These are phyloP conservation scores for Gentiana dahurica DNA, from an alignment of 257 asterid genomes.

Conservation along the genomic window DNA sequence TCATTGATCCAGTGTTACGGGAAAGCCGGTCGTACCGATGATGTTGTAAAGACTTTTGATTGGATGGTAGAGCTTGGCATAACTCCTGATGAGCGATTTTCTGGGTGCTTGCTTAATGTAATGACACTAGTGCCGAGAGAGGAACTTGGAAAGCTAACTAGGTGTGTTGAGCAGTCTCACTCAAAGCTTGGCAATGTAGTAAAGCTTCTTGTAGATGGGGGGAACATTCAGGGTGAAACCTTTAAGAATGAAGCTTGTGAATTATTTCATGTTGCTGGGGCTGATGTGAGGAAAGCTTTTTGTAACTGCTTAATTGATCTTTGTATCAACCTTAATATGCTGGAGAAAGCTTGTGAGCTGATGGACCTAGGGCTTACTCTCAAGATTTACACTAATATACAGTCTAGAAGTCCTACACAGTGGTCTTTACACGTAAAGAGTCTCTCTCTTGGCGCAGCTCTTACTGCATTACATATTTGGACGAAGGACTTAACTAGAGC, in stretches of 20 bases:
- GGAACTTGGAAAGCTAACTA: conserved; percentile 34
- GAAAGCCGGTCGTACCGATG: conserved; percentile 64
- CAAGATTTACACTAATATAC: conserved; percentile 27
- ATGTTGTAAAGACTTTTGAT: conserved; percentile 65
- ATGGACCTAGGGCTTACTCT: conserved; percentile 37
- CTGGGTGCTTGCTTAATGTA: conserved; percentile 74
- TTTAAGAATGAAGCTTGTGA: conserved; percentile 35
- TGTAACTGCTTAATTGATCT: conserved; percentile 50
- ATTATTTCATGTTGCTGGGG: conserved; percentile 35
- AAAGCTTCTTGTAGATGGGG: conserved; percentile 32
- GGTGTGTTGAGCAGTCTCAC: conserved; percentile 62
- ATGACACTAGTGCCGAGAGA: conserved; percentile 48
- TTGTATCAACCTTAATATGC: conserved; percentile 47
- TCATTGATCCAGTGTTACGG: conserved; percentile 91
- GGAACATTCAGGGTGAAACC: conserved; percentile 11
- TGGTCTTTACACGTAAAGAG: conserved; percentile 92
- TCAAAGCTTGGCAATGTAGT: conserved; percentile 58
- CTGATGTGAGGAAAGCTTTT: conserved; percentile 57
- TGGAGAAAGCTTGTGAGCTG: conserved; percentile 67
- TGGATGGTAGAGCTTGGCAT: conserved; percentile 38
- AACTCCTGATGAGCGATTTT: conserved; percentile 70
- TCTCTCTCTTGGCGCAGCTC: conserved; percentile 85
- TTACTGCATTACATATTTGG: conserved; percentile 83
- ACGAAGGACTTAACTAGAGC: conserved; percentile 57
- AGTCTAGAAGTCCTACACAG: conserved; percentile 40